Conservation (phyloP, 2,329 filamentous ascomycete species). For the Phaeosphaeriaceae sp. region DNA sequence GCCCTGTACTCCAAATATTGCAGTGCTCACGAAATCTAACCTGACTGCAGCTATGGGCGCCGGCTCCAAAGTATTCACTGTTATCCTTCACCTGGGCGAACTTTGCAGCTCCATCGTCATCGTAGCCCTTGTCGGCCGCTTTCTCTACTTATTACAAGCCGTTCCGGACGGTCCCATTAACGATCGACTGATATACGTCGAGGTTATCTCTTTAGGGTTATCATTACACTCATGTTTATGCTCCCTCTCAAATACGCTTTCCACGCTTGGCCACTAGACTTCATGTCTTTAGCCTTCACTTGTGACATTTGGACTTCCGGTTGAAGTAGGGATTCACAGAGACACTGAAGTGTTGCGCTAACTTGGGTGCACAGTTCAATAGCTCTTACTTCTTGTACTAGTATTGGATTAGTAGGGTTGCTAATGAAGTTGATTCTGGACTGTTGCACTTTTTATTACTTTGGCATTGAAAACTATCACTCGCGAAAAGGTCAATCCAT, state of each 20-base stretch:
- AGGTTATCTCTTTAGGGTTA: conserved; percentile 14
- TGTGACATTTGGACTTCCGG: conserved; percentile 14
- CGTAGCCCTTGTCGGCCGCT: conserved; percentile 13
- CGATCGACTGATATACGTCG: conserved; percentile 12
- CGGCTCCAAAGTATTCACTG: no score
- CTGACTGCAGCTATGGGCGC: no score
- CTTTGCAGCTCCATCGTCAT: conserved; percentile 11
- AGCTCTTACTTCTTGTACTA: no score
- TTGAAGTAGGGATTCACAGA: conserved; percentile 9
- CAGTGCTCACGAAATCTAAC: no score
- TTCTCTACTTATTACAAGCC: conserved; percentile 10
- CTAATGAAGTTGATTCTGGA: no score
- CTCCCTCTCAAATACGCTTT: conserved; percentile 11
- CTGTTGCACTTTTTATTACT: no score
- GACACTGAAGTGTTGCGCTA: no score
- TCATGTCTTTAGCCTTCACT: conserved; percentile 14
- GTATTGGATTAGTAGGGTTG: no score
- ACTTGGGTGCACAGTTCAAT: no score
- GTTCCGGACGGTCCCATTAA: background rate
- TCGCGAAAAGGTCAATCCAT: no score
- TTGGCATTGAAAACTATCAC: no score
- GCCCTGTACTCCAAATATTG: no score
- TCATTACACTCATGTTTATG: conserved; percentile 8
- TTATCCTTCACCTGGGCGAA: conserved; percentile 11
- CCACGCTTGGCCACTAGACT: conserved; percentile 12